These are phyloP conservation scores for Fusarium ramigenum DNA, from an alignment of 2,329 filamentous ascomycete species.

Conservation along the genomic window DNA sequence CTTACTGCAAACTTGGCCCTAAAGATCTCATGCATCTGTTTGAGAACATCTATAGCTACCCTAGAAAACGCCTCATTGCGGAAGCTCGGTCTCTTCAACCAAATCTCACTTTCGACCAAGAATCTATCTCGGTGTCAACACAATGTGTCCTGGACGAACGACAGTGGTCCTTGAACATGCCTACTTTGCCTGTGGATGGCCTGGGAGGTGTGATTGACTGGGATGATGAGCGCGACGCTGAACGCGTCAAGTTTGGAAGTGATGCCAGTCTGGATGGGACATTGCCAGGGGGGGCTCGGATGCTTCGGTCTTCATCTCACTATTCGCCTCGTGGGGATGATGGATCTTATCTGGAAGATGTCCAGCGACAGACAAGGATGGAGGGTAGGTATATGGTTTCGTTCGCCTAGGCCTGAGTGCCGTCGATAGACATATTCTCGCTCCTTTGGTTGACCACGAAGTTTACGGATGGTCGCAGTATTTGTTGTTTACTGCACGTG, in stretches of 20 bases:
- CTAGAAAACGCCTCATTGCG: constrained; percentile 55
- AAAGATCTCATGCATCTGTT: constrained; percentile 60
- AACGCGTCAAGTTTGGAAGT: constrained; percentile 41
- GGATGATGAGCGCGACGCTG: constrained; percentile 50
- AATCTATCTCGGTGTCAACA: constrained; percentile 54
- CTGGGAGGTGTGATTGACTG: constrained; percentile 55
- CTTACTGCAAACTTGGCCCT: constrained; percentile 61
- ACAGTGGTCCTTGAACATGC: constrained; percentile 45
- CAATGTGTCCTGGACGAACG: constrained; percentile 52
- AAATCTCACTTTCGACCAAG: constrained; percentile 56
- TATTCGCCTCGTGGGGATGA: constrained; percentile 55
- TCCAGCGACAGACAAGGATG: constrained; percentile 27
- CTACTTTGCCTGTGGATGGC: constrained; percentile 47
- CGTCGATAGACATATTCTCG: background rate
- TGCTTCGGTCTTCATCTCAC: constrained; percentile 45
- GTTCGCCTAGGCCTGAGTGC: constrained; percentile 1
- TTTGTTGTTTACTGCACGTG: background rate
- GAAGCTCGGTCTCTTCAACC: constrained; percentile 53
- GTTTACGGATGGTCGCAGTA: background rate
- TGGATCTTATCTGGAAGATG: constrained; percentile 48
- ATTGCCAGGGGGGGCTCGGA: constrained; percentile 45
- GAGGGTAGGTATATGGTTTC: constrained; percentile 32
- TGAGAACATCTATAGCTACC: constrained; percentile 56
- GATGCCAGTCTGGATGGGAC: constrained; percentile 53
- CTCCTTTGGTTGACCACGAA: background rate